These are phyloP conservation scores for Rhizopogon sp. DNA, from an alignment of 768 basidiomycete genomes.

Conservation along the genomic window DNA sequence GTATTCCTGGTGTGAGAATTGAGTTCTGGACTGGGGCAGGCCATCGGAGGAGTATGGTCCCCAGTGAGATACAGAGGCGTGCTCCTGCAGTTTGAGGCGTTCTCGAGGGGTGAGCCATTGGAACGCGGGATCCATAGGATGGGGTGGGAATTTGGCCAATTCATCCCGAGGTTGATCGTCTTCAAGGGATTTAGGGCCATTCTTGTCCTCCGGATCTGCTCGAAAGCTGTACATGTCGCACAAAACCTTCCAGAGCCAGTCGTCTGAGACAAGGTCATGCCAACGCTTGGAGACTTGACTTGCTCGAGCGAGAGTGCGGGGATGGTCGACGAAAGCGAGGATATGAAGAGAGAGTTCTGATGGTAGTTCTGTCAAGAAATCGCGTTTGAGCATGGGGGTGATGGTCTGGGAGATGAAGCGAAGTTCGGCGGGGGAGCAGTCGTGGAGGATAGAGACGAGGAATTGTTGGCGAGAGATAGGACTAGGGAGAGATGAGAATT, in stretches of 20 bases:
- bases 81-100: conserved; percentile 23
- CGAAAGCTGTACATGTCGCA: conserved; percentile 53
- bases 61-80: conserved; percentile 20
- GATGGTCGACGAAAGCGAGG: conserved; percentile 72
- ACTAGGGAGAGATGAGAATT: conserved; percentile 30
- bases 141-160: conserved; percentile 26
- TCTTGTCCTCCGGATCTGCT: conserved; percentile 20
- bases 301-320: conserved; percentile 63
- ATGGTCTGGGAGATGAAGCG: conserved; percentile 62
- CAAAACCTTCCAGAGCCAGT: conserved; percentile 77
- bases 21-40: neutral
- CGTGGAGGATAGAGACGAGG: conserved; percentile 43
- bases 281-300: conserved; percentile 69
- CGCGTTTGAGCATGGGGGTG: conserved; percentile 58
- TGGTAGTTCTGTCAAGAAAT: conserved; percentile 53
- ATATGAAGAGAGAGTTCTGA: conserved; percentile 73
- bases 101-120: conserved; percentile 32
- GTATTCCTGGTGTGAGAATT: conserved; percentile 21
- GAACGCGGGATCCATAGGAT: conserved; percentile 37
- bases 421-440: conserved; percentile 59
- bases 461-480: conserved; percentile 44
- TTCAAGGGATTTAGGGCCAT: conserved; percentile 1
- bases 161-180: conserved; percentile 30
- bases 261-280: conserved; percentile 65
- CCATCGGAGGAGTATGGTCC: conserved; percentile 10